These are phyloP conservation scores for Mucor velutinosus DNA, from an alignment of 371 early-diverging fungal species.

Conservation along the genomic window DNA sequence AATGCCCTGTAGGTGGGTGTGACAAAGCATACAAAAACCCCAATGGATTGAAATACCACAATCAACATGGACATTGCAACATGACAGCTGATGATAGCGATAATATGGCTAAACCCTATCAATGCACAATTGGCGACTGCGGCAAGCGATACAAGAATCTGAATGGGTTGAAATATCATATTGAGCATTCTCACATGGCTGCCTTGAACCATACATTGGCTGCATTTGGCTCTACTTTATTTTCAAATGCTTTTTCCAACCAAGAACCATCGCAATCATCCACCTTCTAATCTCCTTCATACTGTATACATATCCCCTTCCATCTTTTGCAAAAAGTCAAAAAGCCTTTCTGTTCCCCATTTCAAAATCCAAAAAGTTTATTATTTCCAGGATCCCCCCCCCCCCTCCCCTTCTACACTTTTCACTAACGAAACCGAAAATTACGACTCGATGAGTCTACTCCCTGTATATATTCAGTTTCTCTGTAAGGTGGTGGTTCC, in stretches of 20 bases:
- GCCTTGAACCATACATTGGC: conserved; percentile 53
- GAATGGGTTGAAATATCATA: conserved; percentile 97
- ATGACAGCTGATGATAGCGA: conserved; percentile 47
- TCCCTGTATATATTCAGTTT: conserved; percentile 2
- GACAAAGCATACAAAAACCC: conserved; percentile 98
- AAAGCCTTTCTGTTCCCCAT: not conserved
- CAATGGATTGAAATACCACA: conserved; percentile 97
- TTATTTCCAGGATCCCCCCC: not conserved
- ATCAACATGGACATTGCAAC: conserved; percentile 81
- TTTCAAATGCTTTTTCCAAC: conserved; percentile 11
- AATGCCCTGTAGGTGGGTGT: conserved; percentile 89
- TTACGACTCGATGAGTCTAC: not conserved
- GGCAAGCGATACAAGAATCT: conserved; percentile 71
- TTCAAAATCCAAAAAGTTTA: not conserved
- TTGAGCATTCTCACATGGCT: conserved; percentile 83
- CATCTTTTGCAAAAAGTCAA: not conserved
- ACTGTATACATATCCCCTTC: not conserved
- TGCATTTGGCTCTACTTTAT: conserved; percentile 44
- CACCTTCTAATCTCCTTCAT: not conserved
- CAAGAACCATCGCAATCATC: not conserved
- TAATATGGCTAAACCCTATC: conserved; percentile 74
- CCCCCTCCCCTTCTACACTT: not conserved
- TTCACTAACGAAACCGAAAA: not conserved
- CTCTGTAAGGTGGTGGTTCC: not conserved
- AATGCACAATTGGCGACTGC: conserved; percentile 55